These are phyloP conservation scores for Penicillium simplicissimum DNA, from an alignment of 495 filamentous ascomycete species.

Conservation along the genomic window DNA sequence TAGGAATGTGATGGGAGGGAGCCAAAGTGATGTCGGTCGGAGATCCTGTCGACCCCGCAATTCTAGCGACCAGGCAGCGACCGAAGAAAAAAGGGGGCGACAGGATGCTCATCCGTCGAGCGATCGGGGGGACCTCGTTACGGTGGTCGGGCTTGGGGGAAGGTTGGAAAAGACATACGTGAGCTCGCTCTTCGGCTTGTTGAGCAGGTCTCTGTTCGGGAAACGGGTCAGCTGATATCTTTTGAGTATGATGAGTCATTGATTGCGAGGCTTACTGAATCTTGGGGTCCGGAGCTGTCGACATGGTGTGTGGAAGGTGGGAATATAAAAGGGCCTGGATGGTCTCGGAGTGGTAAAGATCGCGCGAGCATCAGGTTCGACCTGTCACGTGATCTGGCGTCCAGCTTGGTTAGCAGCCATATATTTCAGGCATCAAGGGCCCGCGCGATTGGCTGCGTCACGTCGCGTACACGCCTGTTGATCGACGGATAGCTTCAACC, in stretches of 20 bases:
- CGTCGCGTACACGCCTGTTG: constrained; percentile 51
- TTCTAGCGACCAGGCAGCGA: constrained; percentile 14
- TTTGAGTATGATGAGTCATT: constrained; percentile 18
- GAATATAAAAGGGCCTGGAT: constrained; percentile 32
- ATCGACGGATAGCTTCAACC: constrained; percentile 37
- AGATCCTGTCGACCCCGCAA: constrained; percentile 20
- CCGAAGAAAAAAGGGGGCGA: constrained; percentile 4
- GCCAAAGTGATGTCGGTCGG: constrained; percentile 9
- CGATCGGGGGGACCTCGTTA: constrained; percentile 7
- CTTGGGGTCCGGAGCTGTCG: constrained; percentile 61
- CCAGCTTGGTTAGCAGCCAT: background rate
- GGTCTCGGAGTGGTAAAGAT: constrained; percentile 6
- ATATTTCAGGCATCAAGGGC: background rate
- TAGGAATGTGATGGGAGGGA: constrained; percentile 22
- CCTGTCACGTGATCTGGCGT: constrained; percentile 16
- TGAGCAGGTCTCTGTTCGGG: constrained; percentile 67
- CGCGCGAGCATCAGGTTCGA: constrained; percentile 13
- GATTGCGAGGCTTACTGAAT: constrained; percentile 62
- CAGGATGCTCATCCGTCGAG: constrained; percentile 8
- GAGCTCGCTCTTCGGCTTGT: constrained; percentile 77
- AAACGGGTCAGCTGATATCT: constrained; percentile 17
- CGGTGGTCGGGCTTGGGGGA: constrained; percentile 1
- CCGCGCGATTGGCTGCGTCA: constrained; percentile 31
- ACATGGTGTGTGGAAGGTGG: constrained; percentile 52
- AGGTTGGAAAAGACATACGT: constrained; percentile 57